phyloP scores from a whole-genome alignment of 768 basidiomycete species.

The Kwoniella sp. region DNA sequence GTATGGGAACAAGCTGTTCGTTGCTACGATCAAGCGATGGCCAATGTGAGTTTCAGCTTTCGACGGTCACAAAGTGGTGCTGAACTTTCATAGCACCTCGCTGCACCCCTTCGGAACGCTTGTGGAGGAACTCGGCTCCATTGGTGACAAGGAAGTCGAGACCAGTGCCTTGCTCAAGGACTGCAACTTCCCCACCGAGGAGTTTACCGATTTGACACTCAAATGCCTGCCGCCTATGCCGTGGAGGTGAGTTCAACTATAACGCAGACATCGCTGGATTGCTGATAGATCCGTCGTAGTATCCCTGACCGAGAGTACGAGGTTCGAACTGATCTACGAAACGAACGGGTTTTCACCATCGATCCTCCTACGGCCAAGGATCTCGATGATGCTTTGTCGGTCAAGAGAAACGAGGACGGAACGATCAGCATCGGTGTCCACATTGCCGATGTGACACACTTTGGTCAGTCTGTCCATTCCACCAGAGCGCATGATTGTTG shows the following conservation, averaged over 20 bases:
- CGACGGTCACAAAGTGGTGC: background rate
- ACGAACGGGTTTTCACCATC: conserved; percentile 83
- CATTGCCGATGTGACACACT: conserved; percentile 91
- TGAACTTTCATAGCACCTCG: conserved; percentile 69
- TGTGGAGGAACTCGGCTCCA: conserved; percentile 94
- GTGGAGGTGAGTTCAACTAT: conserved; percentile 57
- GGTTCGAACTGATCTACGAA: conserved; percentile 78
- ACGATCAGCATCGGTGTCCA: conserved; percentile 92
- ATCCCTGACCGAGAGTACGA: conserved; percentile 87
- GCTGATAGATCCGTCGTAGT: conserved; percentile 53
- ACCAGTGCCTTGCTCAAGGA: conserved; percentile 96
- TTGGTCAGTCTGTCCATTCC: conserved; percentile 59
- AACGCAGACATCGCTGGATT: conserved; percentile 2
- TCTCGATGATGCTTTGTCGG: conserved; percentile 88
- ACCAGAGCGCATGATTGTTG: background rate
- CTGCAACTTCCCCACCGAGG: conserved; percentile 97
- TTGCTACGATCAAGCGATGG: conserved; percentile 97
- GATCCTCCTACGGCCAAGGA: conserved; percentile 87
- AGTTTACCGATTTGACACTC: conserved; percentile 88
- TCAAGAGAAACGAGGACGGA: conserved; percentile 84
- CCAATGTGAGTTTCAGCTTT: conserved; percentile 52
- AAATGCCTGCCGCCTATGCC: conserved; percentile 95
- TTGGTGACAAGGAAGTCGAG: conserved; percentile 97
- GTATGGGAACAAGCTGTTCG: conserved; percentile 86
- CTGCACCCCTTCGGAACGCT: conserved; percentile 97